A percentile compares a stretch with the other conserved stretches of the same genome.
Evolutionary conservation across 441 rosid species (phyloP).

Genomic region (Mallotus japonicus): DNA sequence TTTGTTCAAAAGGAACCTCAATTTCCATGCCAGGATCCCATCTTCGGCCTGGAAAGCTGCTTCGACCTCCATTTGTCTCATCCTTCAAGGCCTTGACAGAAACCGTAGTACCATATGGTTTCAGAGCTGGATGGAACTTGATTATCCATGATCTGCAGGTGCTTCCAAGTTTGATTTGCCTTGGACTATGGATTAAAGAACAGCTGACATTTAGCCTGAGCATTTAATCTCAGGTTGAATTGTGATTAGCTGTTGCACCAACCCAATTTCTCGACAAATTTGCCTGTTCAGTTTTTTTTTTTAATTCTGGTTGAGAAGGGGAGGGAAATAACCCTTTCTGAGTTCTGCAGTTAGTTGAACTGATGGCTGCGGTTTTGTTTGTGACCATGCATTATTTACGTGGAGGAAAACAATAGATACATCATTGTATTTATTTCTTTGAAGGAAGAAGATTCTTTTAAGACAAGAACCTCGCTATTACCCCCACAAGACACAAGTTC

Average conservation of each 20-base stretch:
- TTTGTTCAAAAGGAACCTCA: conserved; percentile 86
- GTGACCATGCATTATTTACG: conserved; percentile 38
- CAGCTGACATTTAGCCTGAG: conserved; percentile 54
- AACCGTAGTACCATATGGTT: conserved; percentile 30
- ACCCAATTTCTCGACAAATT: conserved; percentile 9
- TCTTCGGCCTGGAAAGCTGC: conserved; percentile 61
- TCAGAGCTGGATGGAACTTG: conserved; percentile 31
- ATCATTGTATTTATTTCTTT: conserved; percentile 17
- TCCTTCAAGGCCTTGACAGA: conserved; percentile 64
- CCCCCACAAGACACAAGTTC: not conserved
- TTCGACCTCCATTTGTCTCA: conserved; percentile 51
- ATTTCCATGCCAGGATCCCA: conserved; percentile 91
- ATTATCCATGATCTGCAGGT: conserved; percentile 39
- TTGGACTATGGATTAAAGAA: conserved; percentile 48
- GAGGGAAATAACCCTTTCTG: not conserved
- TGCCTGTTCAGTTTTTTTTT: conserved; percentile 1
- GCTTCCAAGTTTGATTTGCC: conserved; percentile 44
- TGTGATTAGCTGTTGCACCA: conserved; percentile 3
- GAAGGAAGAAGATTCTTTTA: conserved; percentile 9
- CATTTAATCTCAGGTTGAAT: conserved; percentile 37
- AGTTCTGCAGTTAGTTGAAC: not conserved
- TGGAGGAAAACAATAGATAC: conserved; percentile 46
- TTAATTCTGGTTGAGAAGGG: conserved; percentile 1
- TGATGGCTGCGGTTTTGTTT: conserved; percentile 1
- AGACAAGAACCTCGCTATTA: not conserved